Evolutionary conservation across 768 basidiomycete genomes (phyloP).

Genomic region (Leucocoprinus leucothites): DNA sequence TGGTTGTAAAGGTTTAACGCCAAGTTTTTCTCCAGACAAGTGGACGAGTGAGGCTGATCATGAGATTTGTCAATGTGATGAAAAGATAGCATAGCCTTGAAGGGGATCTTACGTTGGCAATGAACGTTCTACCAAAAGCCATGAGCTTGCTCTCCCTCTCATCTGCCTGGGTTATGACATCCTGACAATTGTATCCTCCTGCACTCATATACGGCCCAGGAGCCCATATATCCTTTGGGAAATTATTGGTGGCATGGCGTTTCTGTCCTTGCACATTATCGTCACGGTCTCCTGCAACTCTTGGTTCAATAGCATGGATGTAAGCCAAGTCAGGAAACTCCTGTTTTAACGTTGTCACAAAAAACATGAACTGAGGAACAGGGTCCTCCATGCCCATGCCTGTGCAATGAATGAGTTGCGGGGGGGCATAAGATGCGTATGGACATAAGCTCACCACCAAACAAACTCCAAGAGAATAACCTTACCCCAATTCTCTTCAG

Average conservation of each 20-base stretch:
- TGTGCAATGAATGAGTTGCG: constrained; percentile 11
- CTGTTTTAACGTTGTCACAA: constrained; percentile 37
- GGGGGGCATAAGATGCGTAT: constrained; percentile 13
- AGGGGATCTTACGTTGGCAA: constrained; percentile 28
- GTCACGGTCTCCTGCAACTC: constrained; percentile 14
- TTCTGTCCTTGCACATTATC: constrained; percentile 12
- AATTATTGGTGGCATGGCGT: constrained; percentile 33
- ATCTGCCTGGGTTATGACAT: constrained; percentile 34
- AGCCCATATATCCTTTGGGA: constrained; percentile 44
- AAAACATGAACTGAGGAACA: constrained; percentile 48
- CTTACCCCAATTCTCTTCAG: constrained; percentile 49
- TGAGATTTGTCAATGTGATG: background rate
- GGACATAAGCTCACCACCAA: constrained; percentile 30
- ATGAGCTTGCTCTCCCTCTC: constrained; percentile 21
- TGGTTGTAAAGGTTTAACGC: background rate
- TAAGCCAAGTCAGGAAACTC: constrained; percentile 46
- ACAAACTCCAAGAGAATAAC: constrained; percentile 51
- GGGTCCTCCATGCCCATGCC: constrained; percentile 57
- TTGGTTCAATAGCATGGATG: constrained; percentile 47
- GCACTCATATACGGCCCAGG: constrained; percentile 36
- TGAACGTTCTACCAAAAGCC: constrained; percentile 27
- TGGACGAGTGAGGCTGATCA: constrained; percentile 12
- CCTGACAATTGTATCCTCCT: constrained; percentile 41
- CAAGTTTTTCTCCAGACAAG: constrained; percentile 7
- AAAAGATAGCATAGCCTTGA: background rate